Evolutionary conservation across 345 rosid species (phyloP), one percentile per base, ranked within the genome.

Genomic region (Eucalyptus albens): DNA sequence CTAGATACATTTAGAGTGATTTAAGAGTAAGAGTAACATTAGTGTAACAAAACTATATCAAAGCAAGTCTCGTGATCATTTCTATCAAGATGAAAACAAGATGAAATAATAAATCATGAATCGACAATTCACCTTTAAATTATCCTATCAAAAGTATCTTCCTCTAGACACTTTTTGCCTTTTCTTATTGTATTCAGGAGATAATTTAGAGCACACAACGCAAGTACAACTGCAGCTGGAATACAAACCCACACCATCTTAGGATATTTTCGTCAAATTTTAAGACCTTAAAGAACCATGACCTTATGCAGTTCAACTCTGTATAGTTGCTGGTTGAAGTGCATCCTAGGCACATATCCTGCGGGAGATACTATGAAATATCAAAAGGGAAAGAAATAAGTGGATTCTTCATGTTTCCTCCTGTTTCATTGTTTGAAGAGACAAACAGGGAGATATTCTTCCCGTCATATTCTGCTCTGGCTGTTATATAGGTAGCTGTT

Each of bases 331-430:
- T 89, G 16, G 96, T 94, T 15, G 97, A 56, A 96, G 90, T 98
- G 3, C 97, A 96, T 22, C 99, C 99, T 2, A 96, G 91, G 11
- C 65, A 93, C 65, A 96, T 96, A n/a, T 51, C 87, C 88, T 92
- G 62, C 6, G 98, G 97, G 53, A 97, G 96, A 86, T 91, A 88
- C 6, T 5, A n/a, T 15, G 96, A 93, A 89, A 95, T 94, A 92
- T 94, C 89, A 26, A 96, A 83, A 87, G 91, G 91, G 82, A 88
- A 67, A 26, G 95, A 91, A 42, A 96, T 40, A 56, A 94, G 89
- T 1, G 62, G 94, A 87, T 88, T 88, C 65, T 88, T 37, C 91
- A 21, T 87, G 49, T 89, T 40, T 6, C 33, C 72, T 14, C 37
- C 86, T 17, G 44, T 33, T 56, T 27, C 88, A 50, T 87, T 88